These are phyloP conservation scores for Handroanthus guayacan DNA, from an alignment of 257 asterid species.

Conservation along the genomic window DNA sequence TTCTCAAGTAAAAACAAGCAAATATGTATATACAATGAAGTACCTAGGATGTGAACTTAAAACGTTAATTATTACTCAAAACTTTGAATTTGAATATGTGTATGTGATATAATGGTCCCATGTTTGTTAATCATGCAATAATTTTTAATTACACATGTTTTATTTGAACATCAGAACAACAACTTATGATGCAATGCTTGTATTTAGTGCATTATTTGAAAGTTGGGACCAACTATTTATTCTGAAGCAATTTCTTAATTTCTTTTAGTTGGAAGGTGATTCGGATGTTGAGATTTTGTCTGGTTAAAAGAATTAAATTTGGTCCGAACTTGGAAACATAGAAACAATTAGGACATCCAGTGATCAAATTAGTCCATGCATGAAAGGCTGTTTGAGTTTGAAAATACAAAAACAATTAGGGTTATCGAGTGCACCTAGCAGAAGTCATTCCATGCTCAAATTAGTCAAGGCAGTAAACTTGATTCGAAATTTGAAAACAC, in stretches of 20 bases:
- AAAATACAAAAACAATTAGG: no score
- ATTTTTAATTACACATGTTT: background rate
- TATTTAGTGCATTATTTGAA: constrained; percentile 8
- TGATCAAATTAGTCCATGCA: no score
- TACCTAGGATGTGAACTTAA: background rate
- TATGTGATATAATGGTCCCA: constrained; percentile 26
- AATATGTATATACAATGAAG: background rate
- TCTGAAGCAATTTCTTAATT: background rate
- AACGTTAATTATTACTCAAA: background rate
- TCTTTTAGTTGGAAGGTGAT: background rate
- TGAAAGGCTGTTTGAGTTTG: no score
- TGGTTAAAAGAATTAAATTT: no score
- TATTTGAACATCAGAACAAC: background rate
- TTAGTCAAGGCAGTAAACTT: no score
- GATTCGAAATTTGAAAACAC: no score
- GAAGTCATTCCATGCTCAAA: no score
- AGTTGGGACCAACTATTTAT: constrained; percentile 18
- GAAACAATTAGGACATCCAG: no score
- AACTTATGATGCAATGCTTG: background rate
- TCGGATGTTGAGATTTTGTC: no score
- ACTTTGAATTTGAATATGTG: background rate
- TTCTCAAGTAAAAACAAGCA: background rate
- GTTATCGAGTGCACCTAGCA: no score
- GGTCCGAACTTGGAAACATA: no score
- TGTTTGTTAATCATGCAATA: constrained; percentile 1